A percentile compares a stretch with the other conserved stretches of the same genome.
These are phyloP conservation scores for Wallacemonas collosoma DNA, from an alignment of 208 protist species.

Conservation along the genomic window DNA sequence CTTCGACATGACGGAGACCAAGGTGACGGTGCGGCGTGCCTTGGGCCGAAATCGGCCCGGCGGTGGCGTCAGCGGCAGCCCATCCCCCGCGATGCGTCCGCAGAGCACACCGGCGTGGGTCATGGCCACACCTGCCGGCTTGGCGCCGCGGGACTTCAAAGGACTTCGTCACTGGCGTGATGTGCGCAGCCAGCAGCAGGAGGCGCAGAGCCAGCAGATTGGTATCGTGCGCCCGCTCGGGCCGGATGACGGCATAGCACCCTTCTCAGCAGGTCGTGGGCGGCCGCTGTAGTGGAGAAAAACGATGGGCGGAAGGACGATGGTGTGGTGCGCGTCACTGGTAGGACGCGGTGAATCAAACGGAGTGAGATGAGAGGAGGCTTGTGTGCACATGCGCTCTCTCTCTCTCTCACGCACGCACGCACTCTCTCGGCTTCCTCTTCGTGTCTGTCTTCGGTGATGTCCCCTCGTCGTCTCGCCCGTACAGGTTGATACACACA, in stretches of 20 bases:
- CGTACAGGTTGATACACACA: too few species aligned
- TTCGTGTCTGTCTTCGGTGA: too few species aligned
- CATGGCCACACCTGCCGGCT: slow-evolving; percentile 50
- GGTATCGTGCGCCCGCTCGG: slow-evolving; percentile 60
- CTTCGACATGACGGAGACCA: slow-evolving; percentile 60
- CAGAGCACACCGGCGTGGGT: slow-evolving; percentile 34
- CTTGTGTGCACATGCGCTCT: too few species aligned
- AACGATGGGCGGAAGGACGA: too few species aligned
- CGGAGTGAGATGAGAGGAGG: too few species aligned
- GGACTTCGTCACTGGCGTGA: slow-evolving; percentile 80
- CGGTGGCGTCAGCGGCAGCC: slow-evolving; percentile 39
- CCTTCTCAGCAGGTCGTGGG: slow-evolving; percentile 71
- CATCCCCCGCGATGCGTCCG: slow-evolving; percentile 64
- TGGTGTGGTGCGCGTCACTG: too few species aligned
- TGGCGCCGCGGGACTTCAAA: slow-evolving; percentile 75
- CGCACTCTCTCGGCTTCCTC: too few species aligned
- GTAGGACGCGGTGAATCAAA: too few species aligned
- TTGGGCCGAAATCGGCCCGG: slow-evolving; percentile 24
- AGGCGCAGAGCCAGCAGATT: slow-evolving; percentile 23
- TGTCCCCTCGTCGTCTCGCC: too few species aligned
- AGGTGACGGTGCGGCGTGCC: slow-evolving; percentile 67
- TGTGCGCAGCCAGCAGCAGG: slow-evolving; percentile 34
- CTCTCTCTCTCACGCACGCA: too few species aligned
- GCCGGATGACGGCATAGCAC: slow-evolving; percentile 47
- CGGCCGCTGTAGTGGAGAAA: slow-evolving; percentile 30